A percentile compares a stretch with the other conserved stretches of the same genome.
Evolutionary conservation across 805 yeast genomes (phyloP).

Genomic region (Saccharomycopsis microspora): DNA sequence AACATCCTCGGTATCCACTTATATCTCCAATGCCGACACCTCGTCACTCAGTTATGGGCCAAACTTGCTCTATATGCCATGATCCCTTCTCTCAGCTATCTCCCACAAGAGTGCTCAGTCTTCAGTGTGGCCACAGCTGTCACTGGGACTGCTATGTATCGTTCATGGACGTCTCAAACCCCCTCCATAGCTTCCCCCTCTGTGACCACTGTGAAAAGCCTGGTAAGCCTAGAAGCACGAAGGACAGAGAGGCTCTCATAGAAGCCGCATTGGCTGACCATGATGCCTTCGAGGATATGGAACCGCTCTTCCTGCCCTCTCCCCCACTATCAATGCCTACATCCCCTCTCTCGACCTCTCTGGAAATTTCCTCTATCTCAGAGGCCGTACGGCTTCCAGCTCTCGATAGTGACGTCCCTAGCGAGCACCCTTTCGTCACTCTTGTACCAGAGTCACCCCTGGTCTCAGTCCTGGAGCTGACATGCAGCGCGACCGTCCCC

Average conservation of each 20-base stretch:
- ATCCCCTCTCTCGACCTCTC: background rate
- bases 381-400: background rate
- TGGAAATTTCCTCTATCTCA: background rate
- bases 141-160: slow-evolving; percentile 13
- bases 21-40: no score
- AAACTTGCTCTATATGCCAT: no score
- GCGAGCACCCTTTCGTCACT: background rate
- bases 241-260: slow-evolving; percentile 6
- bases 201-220: slow-evolving; percentile 9
- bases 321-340: background rate
- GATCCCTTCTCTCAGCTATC: no score
- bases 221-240: slow-evolving; percentile 7
- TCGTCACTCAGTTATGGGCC: no score
- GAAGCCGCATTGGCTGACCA: slow-evolving; percentile 2
- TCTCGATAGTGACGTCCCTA: background rate
- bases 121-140: slow-evolving; percentile 13
- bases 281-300: background rate
- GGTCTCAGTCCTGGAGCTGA: slow-evolving; percentile 18
- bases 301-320: background rate
- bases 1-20: no score
- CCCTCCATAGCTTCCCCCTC: slow-evolving; percentile 3
- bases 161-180: slow-evolving; percentile 4
- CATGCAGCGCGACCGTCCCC: no score
- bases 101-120: background rate
- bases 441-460: slow-evolving; percentile 20